A percentile compares a stretch with the other conserved stretches of the same genome.
Evolutionary conservation across 2,329 filamentous ascomycete species (phyloP).

Genomic region (Ceratocystis smalleyi): DNA sequence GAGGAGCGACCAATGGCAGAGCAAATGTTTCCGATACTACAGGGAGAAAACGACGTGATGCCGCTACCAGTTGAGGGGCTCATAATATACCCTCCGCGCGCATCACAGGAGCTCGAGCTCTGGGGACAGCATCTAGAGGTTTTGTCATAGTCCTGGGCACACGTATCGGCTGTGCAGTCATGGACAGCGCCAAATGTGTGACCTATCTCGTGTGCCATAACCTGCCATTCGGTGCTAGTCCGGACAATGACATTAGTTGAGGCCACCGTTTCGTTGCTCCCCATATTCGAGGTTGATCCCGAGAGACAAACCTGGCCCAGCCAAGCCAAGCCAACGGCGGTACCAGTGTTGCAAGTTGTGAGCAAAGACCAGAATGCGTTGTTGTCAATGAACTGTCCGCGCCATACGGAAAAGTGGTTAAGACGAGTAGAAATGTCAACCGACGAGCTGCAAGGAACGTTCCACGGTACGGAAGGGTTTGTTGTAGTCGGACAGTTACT

Average conservation of each 20-base stretch:
- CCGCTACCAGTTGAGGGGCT: conserved; percentile 68
- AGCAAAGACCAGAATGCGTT: conserved; percentile 92
- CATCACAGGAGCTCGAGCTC: conserved; percentile 51
- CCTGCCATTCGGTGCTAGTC: conserved; percentile 78
- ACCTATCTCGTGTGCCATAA: conserved; percentile 85
- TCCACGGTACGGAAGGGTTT: conserved; percentile 61
- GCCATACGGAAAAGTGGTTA: conserved; percentile 79
- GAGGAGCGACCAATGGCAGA: conserved; percentile 63
- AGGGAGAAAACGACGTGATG: conserved; percentile 71
- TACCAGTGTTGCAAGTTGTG: conserved; percentile 63
- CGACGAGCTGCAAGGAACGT: conserved; percentile 51
- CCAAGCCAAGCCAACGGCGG: conserved; percentile 86
- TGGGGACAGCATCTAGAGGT: conserved; percentile 64
- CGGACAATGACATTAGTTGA: conserved; percentile 81
- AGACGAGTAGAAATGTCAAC: conserved; percentile 60
- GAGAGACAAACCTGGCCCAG: conserved; percentile 66
- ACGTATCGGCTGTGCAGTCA: conserved; percentile 63
- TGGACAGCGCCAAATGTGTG: conserved; percentile 95
- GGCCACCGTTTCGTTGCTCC: conserved; percentile 54
- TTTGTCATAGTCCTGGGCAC: conserved; percentile 40
- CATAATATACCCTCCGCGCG: conserved; percentile 75
- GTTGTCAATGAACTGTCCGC: conserved; percentile 56
- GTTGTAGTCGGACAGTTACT: conserved; percentile 56
- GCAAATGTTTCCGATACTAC: conserved; percentile 87
- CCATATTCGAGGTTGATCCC: conserved; percentile 39